Conservation (phyloP, 225 moss, liverwort and hornwort genomes). For the Rhytidiadelphus loreus region DNA sequence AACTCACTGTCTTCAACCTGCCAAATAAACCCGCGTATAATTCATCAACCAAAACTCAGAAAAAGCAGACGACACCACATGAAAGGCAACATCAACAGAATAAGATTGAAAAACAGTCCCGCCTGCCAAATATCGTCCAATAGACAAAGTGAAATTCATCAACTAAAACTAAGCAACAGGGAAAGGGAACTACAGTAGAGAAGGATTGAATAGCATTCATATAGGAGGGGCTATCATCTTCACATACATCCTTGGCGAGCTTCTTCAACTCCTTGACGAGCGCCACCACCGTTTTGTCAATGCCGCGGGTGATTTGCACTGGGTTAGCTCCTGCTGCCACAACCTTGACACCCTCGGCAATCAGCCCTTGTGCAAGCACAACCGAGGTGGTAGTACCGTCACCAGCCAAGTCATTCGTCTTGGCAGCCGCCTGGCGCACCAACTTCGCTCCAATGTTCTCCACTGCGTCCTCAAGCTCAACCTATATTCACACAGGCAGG, state of each 20-base stretch:
- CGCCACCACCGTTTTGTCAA: slow-evolving; percentile 74
- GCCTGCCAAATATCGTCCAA: too few species aligned
- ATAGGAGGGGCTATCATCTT: background rate
- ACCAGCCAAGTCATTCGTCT: slow-evolving; percentile 93
- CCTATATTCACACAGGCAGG: slow-evolving; percentile 16
- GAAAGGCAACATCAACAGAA: background rate
- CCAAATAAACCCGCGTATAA: background rate
- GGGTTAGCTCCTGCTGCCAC: slow-evolving; percentile 99
- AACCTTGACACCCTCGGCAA: slow-evolving; percentile 99
- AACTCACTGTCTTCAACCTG: slow-evolving; percentile 96
- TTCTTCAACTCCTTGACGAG: slow-evolving; percentile 77
- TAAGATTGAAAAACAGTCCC: too few species aligned
- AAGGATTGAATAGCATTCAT: background rate
- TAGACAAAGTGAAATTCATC: background rate
- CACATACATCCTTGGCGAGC: slow-evolving; percentile 65
- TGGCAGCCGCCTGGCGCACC: slow-evolving; percentile 94
- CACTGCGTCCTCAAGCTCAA: slow-evolving; percentile 92
- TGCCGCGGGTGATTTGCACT: slow-evolving; percentile 88
- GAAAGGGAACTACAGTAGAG: too few species aligned
- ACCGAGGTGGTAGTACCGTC: slow-evolving; percentile 98
- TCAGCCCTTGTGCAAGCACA: slow-evolving; percentile 92
- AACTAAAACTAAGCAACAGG: background rate
- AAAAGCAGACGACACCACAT: background rate
- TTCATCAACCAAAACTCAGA: background rate
- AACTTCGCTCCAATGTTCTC: slow-evolving; percentile 97